Evolutionary conservation across 2,329 filamentous ascomycete genomes (phyloP).

Genomic region (Xylaria sp.): DNA sequence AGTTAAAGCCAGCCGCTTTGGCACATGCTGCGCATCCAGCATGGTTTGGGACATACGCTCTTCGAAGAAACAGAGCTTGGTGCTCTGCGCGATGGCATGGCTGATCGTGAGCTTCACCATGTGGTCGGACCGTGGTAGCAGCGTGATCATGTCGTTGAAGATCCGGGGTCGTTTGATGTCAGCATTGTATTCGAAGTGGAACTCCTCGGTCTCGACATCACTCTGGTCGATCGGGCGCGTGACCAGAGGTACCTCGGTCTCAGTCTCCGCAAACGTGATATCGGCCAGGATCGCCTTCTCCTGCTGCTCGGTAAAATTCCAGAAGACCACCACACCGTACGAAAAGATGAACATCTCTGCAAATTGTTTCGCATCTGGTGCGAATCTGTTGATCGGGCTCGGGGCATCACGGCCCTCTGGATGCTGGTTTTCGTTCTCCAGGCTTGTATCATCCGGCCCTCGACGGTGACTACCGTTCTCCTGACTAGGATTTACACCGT

Average conservation of each 20-base stretch:
- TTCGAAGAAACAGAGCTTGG: constrained; percentile 94
- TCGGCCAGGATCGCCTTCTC: constrained; percentile 97
- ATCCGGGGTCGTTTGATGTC: constrained; percentile 85
- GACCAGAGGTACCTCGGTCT: constrained; percentile 67
- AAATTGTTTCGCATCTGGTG: constrained; percentile 74
- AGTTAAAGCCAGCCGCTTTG: constrained; percentile 83
- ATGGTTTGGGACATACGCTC: constrained; percentile 95
- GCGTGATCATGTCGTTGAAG: constrained; percentile 99
- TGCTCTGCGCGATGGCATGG: constrained; percentile 96
- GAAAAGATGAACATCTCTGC: constrained; percentile 97
- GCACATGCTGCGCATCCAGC: constrained; percentile 88
- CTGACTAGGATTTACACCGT: constrained; percentile 31
- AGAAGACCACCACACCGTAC: constrained; percentile 97
- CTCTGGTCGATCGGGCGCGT: constrained; percentile 80
- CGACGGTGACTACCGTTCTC: constrained; percentile 28
- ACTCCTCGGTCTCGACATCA: constrained; percentile 97
- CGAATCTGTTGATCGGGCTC: constrained; percentile 61
- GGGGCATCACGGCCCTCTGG: constrained; percentile 42
- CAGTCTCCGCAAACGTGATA: constrained; percentile 80
- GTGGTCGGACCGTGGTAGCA: constrained; percentile 86
- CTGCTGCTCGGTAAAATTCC: constrained; percentile 96
- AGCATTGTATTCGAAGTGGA: constrained; percentile 95
- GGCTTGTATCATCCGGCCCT: constrained; percentile 20
- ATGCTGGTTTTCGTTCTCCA: constrained; percentile 34
- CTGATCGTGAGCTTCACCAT: constrained; percentile 99